phyloP scores from a whole-genome alignment of 2,329 filamentous ascomycete species.

The Madurella fahalii region DNA sequence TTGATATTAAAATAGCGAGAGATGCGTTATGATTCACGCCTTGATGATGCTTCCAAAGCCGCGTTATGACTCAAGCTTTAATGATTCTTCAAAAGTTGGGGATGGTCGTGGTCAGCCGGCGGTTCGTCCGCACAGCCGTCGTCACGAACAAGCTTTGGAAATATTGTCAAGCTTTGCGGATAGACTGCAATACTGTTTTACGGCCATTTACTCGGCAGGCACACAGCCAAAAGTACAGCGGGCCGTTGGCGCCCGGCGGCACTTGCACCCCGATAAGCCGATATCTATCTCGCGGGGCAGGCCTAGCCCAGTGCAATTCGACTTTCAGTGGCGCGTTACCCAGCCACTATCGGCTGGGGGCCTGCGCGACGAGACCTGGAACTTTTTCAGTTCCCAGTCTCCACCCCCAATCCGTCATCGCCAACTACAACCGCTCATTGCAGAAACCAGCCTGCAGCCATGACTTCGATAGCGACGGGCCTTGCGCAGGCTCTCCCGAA shows the following conservation, averaged over 20 bases:
- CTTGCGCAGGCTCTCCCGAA: constrained; percentile 79
- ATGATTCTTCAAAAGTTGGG: no score
- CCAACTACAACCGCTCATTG: constrained; percentile 6
- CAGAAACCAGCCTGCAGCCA: constrained; percentile 33
- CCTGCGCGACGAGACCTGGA: constrained; percentile 4
- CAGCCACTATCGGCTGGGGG: constrained; percentile 3
- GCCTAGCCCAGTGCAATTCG: neutral
- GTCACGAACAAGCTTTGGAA: no score
- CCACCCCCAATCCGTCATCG: constrained; percentile 13
- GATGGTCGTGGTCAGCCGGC: no score
- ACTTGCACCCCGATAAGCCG: constrained; percentile 6
- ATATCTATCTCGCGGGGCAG: neutral
- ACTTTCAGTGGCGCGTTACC: neutral
- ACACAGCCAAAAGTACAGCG: no score
- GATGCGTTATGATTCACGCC: neutral
- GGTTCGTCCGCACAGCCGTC: no score
- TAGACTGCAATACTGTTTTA: neutral
- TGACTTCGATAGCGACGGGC: constrained; percentile 66
- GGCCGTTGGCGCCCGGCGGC: neutral
- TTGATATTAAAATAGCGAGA: neutral
- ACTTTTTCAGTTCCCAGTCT: constrained; percentile 18
- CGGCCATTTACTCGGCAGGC: no score
- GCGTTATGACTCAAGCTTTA: no score
- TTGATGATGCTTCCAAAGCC: no score
- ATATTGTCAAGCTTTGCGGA: no score